Evolutionary conservation across 768 basidiomycete genomes (phyloP), one percentile per base, ranked within the genome.

Genomic region (Cubamyces sp.): DNA sequence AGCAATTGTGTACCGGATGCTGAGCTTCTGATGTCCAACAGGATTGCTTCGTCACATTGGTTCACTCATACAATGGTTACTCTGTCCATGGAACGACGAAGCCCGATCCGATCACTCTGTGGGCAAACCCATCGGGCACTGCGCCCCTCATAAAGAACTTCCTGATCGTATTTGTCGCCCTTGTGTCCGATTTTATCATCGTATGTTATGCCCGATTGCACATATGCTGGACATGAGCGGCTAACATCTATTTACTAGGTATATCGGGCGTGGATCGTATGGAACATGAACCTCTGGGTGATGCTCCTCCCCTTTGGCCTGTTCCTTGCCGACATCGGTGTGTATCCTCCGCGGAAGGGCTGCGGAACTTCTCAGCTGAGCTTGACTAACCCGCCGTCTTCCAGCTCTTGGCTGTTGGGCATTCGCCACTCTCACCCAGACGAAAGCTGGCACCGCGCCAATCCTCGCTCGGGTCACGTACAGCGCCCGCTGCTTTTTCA

Each of bases 401-500:
- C n/a, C n/a, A 54, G 60, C 60, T 9, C 9, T 61, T n/a, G 53
- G 53, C 1, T 26, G 48, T 3, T 61, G 60, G 60, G 42, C 60
- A 16, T n/a, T 40, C 2, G 54, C 53, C 46, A 54, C 60, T 11
- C 47, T 55, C 4, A 16, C 54, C 8, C 60, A 49, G 34, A 55
- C 53, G n/a, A 19, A 30, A 15, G n/a, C 47, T 21, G 48, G 47
- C 12, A 40, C 37, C 16, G 30, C 19, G 21, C 37, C 54, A 16
- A 47, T 61, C 25, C 53, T 61, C 9, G 53, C 60, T 1, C 39
- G 34, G 15, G 60, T 61, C 7, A 23, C 53, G 21, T n/a, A 55
- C 26, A 53, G 60, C 60, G 34, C 49, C 12, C n/a, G 37, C n/a
- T 54, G 55, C 34, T 61, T 61, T 53, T 61, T 54, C 26, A 34